Percentiles rank a stretch among this genome's conserved stretches.
Conservation (phyloP, 352 stramenopile species). For the Pythium volutum region DNA sequence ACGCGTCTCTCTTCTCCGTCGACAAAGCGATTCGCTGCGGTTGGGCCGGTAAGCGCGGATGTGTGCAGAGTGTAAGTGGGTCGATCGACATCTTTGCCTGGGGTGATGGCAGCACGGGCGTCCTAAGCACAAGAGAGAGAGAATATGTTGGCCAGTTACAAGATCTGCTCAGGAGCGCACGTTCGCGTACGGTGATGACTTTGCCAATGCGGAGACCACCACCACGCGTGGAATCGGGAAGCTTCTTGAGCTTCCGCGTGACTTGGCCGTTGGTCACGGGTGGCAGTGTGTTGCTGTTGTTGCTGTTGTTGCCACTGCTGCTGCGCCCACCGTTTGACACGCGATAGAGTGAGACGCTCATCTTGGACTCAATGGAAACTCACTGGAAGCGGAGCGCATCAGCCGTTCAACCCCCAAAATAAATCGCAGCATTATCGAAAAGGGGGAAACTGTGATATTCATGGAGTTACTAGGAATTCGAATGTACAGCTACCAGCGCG, state of each 20-base stretch:
- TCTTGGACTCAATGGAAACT: neutral
- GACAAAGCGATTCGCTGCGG: conserved; percentile 14
- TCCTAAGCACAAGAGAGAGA: conserved; percentile 30
- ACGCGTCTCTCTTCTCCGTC: conserved; percentile 53
- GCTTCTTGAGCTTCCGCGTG: neutral
- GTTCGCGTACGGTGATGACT: conserved; percentile 41
- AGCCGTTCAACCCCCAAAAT: neutral
- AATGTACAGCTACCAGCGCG: conserved; percentile 18
- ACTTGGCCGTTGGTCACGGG: neutral
- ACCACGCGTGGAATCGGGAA: conserved; percentile 15
- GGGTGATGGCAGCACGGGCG: conserved; percentile 24
- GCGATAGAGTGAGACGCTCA: neutral
- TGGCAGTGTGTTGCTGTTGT: neutral
- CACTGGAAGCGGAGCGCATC: neutral
- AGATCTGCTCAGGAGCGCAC: neutral
- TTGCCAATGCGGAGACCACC: conserved; percentile 48
- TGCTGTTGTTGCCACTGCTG: neutral
- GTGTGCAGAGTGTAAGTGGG: neutral
- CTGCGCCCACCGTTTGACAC: neutral
- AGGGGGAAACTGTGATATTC: neutral
- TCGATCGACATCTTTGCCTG: conserved; percentile 9
- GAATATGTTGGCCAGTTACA: neutral
- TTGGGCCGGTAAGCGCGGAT: neutral
- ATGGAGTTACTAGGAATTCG: conserved; percentile 2
- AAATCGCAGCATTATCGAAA: neutral